Base-by-base conservation (phyloP, 2,329 filamentous ascomycete genomes). In the Thermoascus crustaceus region DNA sequence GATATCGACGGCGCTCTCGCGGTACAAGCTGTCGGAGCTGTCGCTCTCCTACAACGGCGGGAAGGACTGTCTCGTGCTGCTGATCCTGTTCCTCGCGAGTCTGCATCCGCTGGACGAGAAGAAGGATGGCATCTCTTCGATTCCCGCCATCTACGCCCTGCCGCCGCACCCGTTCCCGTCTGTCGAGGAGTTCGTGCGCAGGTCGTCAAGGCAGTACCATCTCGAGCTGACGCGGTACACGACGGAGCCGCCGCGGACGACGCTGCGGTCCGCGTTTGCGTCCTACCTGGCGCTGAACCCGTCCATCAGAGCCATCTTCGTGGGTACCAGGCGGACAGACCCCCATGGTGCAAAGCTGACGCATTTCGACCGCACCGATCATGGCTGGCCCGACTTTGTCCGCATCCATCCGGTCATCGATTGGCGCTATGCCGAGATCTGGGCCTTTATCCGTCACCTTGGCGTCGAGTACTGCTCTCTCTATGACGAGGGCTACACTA, bases 31-130 rank as follows among this genome's bases (percentile, higher is more conserved):
- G 43, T 72, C 81, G 39, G 75, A 93, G 55, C 73, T 96, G 41
- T 86, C 88, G 4, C 71, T 96, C 45, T 94, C 89, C 38, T 98
- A 95, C 66, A 98, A 98, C 52, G 91, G 91, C 55, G 91, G 91
- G 42, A 98, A 98, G 62, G 91, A 96, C 71, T 96, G 89, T 53
- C 81, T 96, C 11, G 88, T 96, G 35, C 78, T 96, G 11, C 72
- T 96, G 5, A 75, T 95, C 52, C 71, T 96, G 45, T 85, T 94
- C 54, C 79, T 96, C 47, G 80, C 82, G 42, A 69, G 69, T 13
- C 60, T 80, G 1, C 55, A 67, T 44, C 58, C 62, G 2, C 49
- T 75, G 35, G 64, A 13, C 38, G 40, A 32, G 36, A 41, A 5
- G 30, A 45, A 5, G 35, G 37, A n/a, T n/a, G 42, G 40, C 9